A percentile compares a stretch with the other conserved stretches of the same genome.
Conservation (phyloP, 345 rosid species). For the Citrus cavaleriei region DNA sequence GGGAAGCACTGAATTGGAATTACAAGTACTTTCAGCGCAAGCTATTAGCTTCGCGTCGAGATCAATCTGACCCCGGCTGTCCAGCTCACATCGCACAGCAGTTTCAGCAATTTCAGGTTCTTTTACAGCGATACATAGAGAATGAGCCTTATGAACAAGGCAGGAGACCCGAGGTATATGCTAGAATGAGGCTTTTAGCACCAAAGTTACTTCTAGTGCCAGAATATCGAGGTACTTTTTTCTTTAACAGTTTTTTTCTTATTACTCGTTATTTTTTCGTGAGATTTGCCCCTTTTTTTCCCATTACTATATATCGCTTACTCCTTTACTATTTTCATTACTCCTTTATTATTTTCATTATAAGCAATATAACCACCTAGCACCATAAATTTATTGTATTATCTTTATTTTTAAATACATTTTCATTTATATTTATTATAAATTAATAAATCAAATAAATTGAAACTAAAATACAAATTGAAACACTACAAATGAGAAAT, state of each 20-base stretch:
- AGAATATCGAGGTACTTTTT: slow-evolving; percentile 72
- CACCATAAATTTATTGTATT: no score
- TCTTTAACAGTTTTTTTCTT: neutral
- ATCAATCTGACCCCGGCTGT: slow-evolving; percentile 57
- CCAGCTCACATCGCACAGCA: slow-evolving; percentile 80
- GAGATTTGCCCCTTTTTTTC: no score
- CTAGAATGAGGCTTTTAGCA: slow-evolving; percentile 87
- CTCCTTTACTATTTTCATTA: no score
- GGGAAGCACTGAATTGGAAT: slow-evolving; percentile 98
- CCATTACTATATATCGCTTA: no score
- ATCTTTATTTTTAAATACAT: no score
- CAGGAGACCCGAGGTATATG: slow-evolving; percentile 84
- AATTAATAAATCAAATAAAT: no score
- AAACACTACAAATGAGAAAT: no score
- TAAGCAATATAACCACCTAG: no score
- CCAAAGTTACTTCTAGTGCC: slow-evolving; percentile 93
- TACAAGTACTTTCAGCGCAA: slow-evolving; percentile 77
- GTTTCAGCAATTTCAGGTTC: slow-evolving; percentile 91
- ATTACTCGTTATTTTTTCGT: neutral
- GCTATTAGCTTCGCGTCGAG: slow-evolving; percentile 35
- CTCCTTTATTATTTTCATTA: no score
- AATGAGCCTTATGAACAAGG: slow-evolving; percentile 99
- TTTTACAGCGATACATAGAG: slow-evolving; percentile 81
- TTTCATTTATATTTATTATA: no score
- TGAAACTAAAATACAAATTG: no score